A percentile compares a stretch with the other conserved stretches of the same genome.
Conservation (phyloP, 2,329 filamentous ascomycete genomes). For the Podosphaera xanthii region DNA sequence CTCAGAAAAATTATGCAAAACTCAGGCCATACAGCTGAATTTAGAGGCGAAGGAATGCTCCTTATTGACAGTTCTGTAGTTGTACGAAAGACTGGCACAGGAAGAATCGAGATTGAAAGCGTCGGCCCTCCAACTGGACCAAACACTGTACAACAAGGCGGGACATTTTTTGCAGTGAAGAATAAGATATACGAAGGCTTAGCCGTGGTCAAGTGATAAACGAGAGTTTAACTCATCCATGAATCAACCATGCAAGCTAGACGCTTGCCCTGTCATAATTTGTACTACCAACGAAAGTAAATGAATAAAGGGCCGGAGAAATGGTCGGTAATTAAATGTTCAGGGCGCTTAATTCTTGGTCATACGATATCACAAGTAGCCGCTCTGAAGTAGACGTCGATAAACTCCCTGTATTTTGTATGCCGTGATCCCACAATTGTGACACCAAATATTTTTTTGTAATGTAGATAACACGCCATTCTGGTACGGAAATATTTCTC, state of each 20-base stretch:
- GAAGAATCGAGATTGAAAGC: constrained; percentile 70
- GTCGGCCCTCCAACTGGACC: constrained; percentile 29
- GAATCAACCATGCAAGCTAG: not conserved
- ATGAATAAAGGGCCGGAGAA: not conserved
- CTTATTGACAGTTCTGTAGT: constrained; percentile 75
- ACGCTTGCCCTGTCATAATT: constrained; percentile 1
- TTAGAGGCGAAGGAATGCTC: constrained; percentile 76
- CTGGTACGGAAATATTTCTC: not conserved
- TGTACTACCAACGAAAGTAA: not conserved
- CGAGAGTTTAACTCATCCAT: not conserved
- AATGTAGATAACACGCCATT: not conserved
- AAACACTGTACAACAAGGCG: constrained; percentile 23
- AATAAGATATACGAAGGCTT: constrained; percentile 82
- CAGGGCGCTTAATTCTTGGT: not conserved
- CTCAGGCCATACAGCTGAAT: constrained; percentile 70
- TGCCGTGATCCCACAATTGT: not conserved
- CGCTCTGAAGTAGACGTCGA: not conserved
- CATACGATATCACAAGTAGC: not conserved
- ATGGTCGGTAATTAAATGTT: not conserved
- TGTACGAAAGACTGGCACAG: constrained; percentile 71
- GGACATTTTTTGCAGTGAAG: constrained; percentile 71
- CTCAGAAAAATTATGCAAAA: constrained; percentile 63
- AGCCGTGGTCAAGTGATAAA: constrained; percentile 41
- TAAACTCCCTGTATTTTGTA: not conserved
- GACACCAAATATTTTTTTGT: not conserved